phyloP scores from a whole-genome alignment of 2,329 filamentous ascomycete species.

The Fusarium euwallaceae region DNA sequence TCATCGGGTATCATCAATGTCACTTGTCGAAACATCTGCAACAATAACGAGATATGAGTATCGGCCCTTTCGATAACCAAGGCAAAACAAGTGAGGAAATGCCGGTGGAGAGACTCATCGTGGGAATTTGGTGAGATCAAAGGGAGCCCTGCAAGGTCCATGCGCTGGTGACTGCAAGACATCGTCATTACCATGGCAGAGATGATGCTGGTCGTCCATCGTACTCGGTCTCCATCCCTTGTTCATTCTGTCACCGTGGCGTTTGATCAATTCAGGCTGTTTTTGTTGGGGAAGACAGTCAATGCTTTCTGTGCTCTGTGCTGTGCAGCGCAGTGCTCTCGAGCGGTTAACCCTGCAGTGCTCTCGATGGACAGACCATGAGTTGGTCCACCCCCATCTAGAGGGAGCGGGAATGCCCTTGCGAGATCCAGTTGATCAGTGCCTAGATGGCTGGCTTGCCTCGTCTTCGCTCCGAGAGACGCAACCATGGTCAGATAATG shows the following conservation, averaged over 20 bases:
- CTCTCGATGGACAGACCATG: constrained; percentile 31
- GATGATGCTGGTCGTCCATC: constrained; percentile 3
- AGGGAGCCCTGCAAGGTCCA: constrained; percentile 17
- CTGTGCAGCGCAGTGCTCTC: background rate
- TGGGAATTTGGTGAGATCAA: constrained; percentile 2
- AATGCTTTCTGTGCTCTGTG: background rate
- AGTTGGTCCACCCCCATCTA: constrained; percentile 18
- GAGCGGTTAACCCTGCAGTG: constrained; percentile 19
- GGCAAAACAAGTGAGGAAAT: constrained; percentile 3
- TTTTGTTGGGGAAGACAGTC: constrained; percentile 33
- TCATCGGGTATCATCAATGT: constrained; percentile 10
- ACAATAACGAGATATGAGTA: background rate
- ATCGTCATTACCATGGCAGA: constrained; percentile 12
- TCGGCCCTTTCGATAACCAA: constrained; percentile 1
- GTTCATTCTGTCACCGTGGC: constrained; percentile 20
- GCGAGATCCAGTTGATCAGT: constrained; percentile 12
- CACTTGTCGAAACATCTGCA: background rate
- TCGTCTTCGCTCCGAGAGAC: constrained; percentile 17
- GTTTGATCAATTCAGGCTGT: constrained; percentile 18
- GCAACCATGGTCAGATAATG: constrained; percentile 32
- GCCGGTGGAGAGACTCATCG: background rate
- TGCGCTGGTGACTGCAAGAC: constrained; percentile 24
- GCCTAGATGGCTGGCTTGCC: constrained; percentile 7
- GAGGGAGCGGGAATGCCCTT: constrained; percentile 28
- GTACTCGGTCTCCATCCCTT: constrained; percentile 13